Evolutionary conservation across 306 rosid species (phyloP), one percentile per base, ranked within the genome.

Genomic region (Calophaca sinica): DNA sequence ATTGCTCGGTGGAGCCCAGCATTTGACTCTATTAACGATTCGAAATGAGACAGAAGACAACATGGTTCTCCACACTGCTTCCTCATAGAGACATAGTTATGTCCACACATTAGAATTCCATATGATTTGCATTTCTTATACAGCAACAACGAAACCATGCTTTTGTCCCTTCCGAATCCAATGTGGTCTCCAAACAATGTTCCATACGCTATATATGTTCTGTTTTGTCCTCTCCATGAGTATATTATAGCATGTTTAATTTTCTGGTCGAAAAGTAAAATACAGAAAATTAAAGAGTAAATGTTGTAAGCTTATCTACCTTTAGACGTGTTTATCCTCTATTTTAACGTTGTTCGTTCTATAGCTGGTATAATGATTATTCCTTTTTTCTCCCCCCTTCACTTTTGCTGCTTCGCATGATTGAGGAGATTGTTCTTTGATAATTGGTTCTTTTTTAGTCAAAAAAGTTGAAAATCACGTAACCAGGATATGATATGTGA

Each of bases 401-500:
- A 33, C 36, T 33, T 33, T 2, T 55, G 20, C 45, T 51, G 11
- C 8, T 62, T 54, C 61, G 77, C 39, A 75, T 75, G 77, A 53
- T 83, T 62, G 80, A 70, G 45, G 72, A 54, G 70, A 70, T 35
- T 70, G 64, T 62, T 72, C 1, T 54, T 33, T 4, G 11, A 74
- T 67, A 70, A 83, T 70, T 83, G 76, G 76, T 26, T 57, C 5
- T 54, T 62, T 52, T 74, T 55, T 49, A 29, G 74, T 70, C 76
- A 61, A 74, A 52, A 55, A 70, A 4, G 32, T 68, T 60, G 77
- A 81, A 75, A 75, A 70, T 5, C 72, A 79, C 54, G 72, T 62
- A 74, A 9, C 59, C 33, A 71, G 73, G 73, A 52, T 32, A 52
- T 32, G 66, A 71, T 14, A 9, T 44, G 3, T 1, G 35, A 68